phyloP scores from a whole-genome alignment of 148 eudicot species.

The Chenopodium suecicum region DNA sequence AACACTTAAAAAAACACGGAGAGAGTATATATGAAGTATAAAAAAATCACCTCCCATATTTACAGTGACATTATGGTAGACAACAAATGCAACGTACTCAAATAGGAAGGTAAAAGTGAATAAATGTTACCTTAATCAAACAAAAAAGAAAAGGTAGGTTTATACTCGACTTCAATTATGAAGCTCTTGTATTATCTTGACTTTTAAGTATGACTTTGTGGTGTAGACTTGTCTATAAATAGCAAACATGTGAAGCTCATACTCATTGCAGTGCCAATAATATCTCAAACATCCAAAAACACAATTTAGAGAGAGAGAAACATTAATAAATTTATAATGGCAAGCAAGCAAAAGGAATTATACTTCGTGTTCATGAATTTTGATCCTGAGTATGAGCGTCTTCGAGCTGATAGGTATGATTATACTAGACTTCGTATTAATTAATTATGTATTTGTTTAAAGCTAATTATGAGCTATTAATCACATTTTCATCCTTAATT shows the following conservation, averaged over 20 bases:
- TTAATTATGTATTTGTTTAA: no score
- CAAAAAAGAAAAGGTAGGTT: neutral
- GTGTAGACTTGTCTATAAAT: conserved; percentile 21
- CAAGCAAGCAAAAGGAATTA: conserved; percentile 37
- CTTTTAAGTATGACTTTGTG: conserved; percentile 15
- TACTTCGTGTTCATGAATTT: conserved; percentile 81
- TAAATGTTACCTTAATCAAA: neutral
- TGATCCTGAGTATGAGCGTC: conserved; percentile 87
- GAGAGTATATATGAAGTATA: no score
- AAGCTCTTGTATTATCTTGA: conserved; percentile 8
- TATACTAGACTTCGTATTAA: no score
- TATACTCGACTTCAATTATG: conserved; percentile 14
- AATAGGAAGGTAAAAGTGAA: neutral
- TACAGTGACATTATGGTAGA: no score
- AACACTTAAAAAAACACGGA: no score
- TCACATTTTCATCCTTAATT: neutral
- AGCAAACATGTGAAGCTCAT: conserved; percentile 26
- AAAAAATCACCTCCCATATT: neutral
- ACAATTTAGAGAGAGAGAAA: neutral
- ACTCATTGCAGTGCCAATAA: conserved; percentile 8
- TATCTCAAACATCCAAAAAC: conserved; percentile 1
- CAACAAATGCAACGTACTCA: no score
- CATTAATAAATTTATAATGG: conserved; percentile 33
- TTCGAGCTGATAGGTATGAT: conserved; percentile 54
- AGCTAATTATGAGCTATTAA: neutral